Evolutionary conservation across 257 asterid genomes (phyloP), one percentile per base, ranked within the genome.

Genomic region (Striga asiatica): DNA sequence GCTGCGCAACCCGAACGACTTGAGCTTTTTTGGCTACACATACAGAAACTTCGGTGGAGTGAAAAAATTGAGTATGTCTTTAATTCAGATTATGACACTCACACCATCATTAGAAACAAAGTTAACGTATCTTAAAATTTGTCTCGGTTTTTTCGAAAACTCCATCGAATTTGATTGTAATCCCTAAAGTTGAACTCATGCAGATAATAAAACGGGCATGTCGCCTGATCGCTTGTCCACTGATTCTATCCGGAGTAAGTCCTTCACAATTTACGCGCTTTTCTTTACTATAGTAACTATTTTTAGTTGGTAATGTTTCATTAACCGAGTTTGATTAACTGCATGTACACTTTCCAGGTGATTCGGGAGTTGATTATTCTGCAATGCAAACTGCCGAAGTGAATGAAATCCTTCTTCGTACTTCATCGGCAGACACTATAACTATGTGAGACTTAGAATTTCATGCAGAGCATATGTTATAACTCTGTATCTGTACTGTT

Each of bases 21-120:
- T 80, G 72, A 72, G 78, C 66, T 85, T 85, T 52, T 83, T 85
- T 64, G 95, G 95, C 27, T 84, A 81, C 61, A 84, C 95, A 24
- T 81, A 79, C 80, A 80, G 84, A 71, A 76, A 74, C 13, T 82
- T 85, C 54, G 95, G 80, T 70, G 84, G 83, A 34, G 80, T 85
- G 50, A 85, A 82, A 76, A 87, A 83, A 42, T 56, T 70, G 3
- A 63, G 51, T 8, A 67, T 65, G 46, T 60, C 82, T 51, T 47
- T 51, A 4, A n/a, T 23, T 48, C 54, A 8, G 18, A 13, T 22
- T 47, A 10, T 10, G 54, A n/a, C n/a, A n/a, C n/a, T n/a, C n/a
- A n/a, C n/a, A n/a, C n/a, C n/a, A n/a, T n/a, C n/a, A n/a, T n/a
- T n/a, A n/a, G n/a, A n/a, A n/a, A n/a, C n/a, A n/a, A n/a, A n/a